Conservation (phyloP, 805 yeast species). For the Cephaloascus albidus region DNA sequence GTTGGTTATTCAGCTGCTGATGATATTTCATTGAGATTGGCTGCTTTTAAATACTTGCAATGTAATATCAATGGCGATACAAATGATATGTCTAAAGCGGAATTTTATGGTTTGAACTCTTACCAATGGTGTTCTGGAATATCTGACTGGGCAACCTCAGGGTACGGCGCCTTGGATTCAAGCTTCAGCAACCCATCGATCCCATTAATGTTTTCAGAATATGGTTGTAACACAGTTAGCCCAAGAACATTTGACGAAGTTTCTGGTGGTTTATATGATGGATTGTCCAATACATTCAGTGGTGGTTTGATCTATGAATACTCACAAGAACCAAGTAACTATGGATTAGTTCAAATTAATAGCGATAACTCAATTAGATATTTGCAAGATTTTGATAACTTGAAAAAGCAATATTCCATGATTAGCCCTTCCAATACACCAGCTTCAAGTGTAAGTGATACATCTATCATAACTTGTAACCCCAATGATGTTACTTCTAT, state of each 20-base stretch:
- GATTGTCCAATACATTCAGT: conserved; percentile 57
- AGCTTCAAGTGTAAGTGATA: conserved; percentile 22
- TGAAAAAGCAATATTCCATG: conserved; percentile 30
- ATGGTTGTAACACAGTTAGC: conserved; percentile 69
- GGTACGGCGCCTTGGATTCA: conserved; percentile 53
- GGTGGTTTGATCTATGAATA: conserved; percentile 96
- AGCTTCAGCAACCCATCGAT: conserved; percentile 50
- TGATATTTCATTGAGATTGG: conserved; percentile 55
- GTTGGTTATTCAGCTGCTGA: conserved; percentile 98
- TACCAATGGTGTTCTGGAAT: conserved; percentile 91
- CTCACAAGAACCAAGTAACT: conserved; percentile 65
- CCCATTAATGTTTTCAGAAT: conserved; percentile 65
- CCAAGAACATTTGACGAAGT: conserved; percentile 89
- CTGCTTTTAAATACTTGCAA: conserved; percentile 72
- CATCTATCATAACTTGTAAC: conserved; percentile 28
- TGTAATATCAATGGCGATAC: conserved; percentile 59
- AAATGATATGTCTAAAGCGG: conserved; percentile 59
- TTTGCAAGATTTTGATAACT: conserved; percentile 18
- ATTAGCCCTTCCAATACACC: conserved; percentile 24
- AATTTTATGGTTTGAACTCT: conserved; percentile 90
- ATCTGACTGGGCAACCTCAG: conserved; percentile 58
- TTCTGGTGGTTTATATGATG: conserved; percentile 53
- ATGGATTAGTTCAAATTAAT: conserved; percentile 57
- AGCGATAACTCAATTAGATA: conserved; percentile 24
- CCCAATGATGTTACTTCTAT: conserved; percentile 20